Evolutionary conservation across 371 early-diverging fungal species (phyloP), one percentile per base, ranked within the genome.

Genomic region (Apophysomyces trapeziformis): DNA sequence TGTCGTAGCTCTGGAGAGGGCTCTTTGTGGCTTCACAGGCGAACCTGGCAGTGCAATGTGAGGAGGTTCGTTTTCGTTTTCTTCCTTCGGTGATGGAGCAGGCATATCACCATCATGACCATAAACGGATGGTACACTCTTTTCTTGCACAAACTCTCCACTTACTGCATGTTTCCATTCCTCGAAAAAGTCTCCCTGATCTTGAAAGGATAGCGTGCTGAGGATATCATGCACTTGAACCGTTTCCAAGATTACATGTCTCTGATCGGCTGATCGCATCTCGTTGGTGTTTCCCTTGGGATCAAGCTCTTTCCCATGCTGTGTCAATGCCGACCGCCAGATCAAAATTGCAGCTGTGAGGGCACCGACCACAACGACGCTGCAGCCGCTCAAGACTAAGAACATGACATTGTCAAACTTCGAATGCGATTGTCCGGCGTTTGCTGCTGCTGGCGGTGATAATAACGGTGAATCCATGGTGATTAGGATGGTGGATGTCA

Each of bases 141-240:
- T 50, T 21, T 16, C 8, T 5, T 50, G 54, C 7, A 50, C 5
- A 21, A 18, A 18, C 21, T 50, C 54, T 9, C 21, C 54, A 21
- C 54, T 50, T 5, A 50, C 18, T 21, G 54, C 54, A 50, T 50
- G 54, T 6, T 50, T 16, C 54, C 54, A 50, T 21, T 50, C 54
- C 21, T 50, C 54, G 7, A 50, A 26, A 50, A 50, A 50, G 21
- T 50, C 54, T 7, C 54, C 21, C 21, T 21, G 54, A 11, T 50
- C 21, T 21, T 50, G 54, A 11, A 50, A 50, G 4, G 21, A 50
- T 5, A 50, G 54, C 7, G n/a, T 21, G 9, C 54, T 21, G 5
- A 50, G 21, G 9, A 50, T 50, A 21, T 50, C 54, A 11, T 50
- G 54, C n/a, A 50, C 54, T 50, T 21, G 54, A 11, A 50, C 21